A percentile compares a stretch with the other conserved stretches of the same genome.
phyloP scores from a whole-genome alignment of 495 filamentous ascomycete genomes.

The Aspergillus cristatus region DNA sequence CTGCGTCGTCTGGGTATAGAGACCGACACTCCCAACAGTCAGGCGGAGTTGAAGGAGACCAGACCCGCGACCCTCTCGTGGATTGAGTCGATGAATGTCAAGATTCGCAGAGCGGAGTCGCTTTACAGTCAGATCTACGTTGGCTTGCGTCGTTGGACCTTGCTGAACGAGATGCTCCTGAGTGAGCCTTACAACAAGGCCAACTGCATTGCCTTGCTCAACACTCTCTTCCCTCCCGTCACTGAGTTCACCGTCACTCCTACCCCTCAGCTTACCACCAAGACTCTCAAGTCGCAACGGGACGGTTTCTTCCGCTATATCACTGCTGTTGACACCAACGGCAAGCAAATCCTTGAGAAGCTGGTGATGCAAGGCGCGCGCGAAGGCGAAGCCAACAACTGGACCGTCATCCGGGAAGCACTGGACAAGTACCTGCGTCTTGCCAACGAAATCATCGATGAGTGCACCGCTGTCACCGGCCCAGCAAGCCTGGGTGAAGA shows the following conservation, averaged over 20 bases:
- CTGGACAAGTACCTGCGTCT: conserved; percentile 54
- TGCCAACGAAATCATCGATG: conserved; percentile 52
- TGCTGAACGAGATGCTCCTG: conserved; percentile 62
- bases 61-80: conserved; percentile 46
- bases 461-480: conserved; percentile 44
- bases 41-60: conserved; percentile 31
- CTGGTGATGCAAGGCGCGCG: conserved; percentile 45
- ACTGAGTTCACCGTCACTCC: conserved; percentile 37
- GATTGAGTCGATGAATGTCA: conserved; percentile 43
- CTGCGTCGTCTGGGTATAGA: conserved; percentile 36
- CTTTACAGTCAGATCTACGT: conserved; percentile 59
- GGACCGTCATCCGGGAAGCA: conserved; percentile 43
- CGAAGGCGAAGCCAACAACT: conserved; percentile 44
- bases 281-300: conserved; percentile 48
- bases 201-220: conserved; percentile 68
- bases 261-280: conserved; percentile 45
- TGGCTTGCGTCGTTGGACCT: conserved; percentile 60
- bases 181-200: conserved; percentile 51
- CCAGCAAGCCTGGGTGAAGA: conserved; percentile 34
- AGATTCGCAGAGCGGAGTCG: conserved; percentile 48
- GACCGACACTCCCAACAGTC: conserved; percentile 26
- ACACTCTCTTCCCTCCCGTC: conserved; percentile 61
- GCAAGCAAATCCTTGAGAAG: conserved; percentile 44
- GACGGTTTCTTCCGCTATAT: conserved; percentile 61
- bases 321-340: conserved; percentile 48